Conservation (phyloP, 192 early-diverging fungal genomes). For the Umbelopsis sp. region DNA sequence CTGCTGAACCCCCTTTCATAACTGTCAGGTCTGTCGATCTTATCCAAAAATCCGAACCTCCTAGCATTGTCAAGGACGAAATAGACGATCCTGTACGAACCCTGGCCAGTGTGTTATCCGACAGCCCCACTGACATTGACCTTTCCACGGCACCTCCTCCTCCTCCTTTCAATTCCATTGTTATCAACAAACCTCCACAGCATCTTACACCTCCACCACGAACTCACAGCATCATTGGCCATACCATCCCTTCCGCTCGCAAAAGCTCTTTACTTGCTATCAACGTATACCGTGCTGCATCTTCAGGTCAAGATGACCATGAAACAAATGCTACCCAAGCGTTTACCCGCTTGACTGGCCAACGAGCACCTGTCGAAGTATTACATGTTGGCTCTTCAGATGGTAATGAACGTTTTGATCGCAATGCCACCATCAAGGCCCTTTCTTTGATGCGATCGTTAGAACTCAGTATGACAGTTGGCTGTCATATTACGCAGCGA, state of each 20-base stretch:
- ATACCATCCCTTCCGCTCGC: background rate
- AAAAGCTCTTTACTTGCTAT: constrained; percentile 4
- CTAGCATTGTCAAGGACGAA: background rate
- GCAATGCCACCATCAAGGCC: constrained; percentile 3
- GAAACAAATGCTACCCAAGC: constrained; percentile 1
- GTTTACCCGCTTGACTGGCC: background rate
- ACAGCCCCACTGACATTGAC: background rate
- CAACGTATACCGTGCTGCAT: background rate
- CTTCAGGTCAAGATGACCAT: background rate
- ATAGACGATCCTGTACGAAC: background rate
- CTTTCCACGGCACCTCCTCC: background rate
- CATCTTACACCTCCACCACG: constrained; percentile 2
- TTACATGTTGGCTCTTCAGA: background rate
- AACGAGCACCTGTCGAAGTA: background rate
- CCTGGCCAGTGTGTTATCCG: background rate
- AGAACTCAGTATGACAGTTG: constrained; percentile 34
- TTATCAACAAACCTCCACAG: background rate
- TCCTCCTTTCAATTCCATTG: background rate
- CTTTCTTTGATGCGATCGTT: constrained; percentile 21
- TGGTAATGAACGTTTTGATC: background rate
- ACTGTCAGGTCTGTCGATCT: constrained; percentile 7
- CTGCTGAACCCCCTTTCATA: background rate
- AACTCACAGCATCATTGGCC: background rate
- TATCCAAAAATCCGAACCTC: background rate
- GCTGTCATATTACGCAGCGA: constrained; percentile 24